These are phyloP conservation scores for Calonectria henricotiae DNA, from an alignment of 2,329 filamentous ascomycete genomes.

Conservation along the genomic window DNA sequence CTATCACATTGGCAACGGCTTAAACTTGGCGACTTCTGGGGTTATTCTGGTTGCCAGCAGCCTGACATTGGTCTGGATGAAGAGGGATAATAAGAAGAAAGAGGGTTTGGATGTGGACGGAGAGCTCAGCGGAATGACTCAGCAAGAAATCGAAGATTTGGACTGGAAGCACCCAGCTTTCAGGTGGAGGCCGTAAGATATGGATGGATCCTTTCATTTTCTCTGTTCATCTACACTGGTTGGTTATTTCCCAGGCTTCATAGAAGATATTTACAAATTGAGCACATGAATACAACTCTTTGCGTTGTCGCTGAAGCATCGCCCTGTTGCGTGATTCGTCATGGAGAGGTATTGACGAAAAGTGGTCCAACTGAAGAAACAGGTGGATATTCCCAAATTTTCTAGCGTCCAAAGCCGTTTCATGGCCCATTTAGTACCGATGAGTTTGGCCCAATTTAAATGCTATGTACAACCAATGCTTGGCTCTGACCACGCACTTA, in stretches of 20 bases:
- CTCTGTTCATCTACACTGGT: neutral
- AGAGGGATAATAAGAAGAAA: conserved; percentile 14
- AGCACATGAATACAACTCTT: neutral
- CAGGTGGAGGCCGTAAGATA: neutral
- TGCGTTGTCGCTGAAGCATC: neutral
- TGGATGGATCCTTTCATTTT: too few species aligned
- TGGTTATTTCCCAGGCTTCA: too few species aligned
- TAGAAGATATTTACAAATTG: neutral
- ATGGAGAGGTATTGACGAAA: neutral
- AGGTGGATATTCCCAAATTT: too few species aligned
- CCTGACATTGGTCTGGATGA: conserved; percentile 15
- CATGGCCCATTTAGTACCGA: too few species aligned
- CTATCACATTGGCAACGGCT: conserved; percentile 9
- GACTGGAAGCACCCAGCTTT: conserved; percentile 20
- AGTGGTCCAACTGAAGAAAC: neutral
- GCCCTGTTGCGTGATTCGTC: too few species aligned
- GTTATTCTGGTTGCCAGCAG: conserved; percentile 3
- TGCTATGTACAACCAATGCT: neutral
- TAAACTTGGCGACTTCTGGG: conserved; percentile 11
- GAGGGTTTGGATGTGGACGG: neutral
- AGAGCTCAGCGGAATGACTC: conserved; percentile 11
- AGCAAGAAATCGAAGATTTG: conserved; percentile 12
- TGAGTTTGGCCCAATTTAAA: neutral
- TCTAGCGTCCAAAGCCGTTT: too few species aligned
- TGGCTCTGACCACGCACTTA: neutral